phyloP scores from a whole-genome alignment of 371 early-diverging fungal species.

The Mucor mucedo region DNA sequence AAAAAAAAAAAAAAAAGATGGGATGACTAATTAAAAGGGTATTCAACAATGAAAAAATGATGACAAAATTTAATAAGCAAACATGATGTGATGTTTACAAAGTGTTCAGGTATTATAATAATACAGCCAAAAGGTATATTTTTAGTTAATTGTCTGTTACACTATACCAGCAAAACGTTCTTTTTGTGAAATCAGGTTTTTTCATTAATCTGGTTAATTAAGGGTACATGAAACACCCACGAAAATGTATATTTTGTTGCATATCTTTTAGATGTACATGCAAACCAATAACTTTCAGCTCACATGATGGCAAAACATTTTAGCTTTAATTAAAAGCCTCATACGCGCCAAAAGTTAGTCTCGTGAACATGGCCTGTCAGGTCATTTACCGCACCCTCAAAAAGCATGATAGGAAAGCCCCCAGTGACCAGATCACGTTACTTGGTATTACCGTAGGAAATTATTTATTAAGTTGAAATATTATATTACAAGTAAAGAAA shows the following conservation, averaged over 20 bases:
- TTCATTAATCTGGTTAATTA: no score
- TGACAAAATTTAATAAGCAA: conserved; percentile 14
- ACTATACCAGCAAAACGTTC: background rate
- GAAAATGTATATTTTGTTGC: no score
- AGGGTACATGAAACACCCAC: no score
- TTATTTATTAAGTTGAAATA: background rate
- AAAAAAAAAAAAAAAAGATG: background rate
- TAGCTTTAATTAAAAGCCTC: background rate
- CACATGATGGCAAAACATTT: background rate
- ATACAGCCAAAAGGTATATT: background rate
- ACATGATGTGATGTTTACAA: conserved; percentile 7
- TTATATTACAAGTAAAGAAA: background rate
- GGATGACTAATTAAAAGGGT: conserved; percentile 8
- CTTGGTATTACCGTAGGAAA: no score
- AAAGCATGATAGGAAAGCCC: background rate
- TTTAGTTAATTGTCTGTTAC: conserved; percentile 1
- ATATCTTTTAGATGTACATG: no score
- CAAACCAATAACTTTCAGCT: background rate
- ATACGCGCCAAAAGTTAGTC: background rate
- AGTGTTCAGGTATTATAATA: no score
- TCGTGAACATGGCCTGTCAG: conserved; percentile 3
- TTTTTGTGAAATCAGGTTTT: no score
- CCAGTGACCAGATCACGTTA: no score
- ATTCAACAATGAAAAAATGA: conserved; percentile 9
- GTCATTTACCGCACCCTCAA: background rate